A percentile compares a stretch with the other conserved stretches of the same genome.
Evolutionary conservation across 148 eudicot species (phyloP).

Genomic region (Simmondsia chinensis): DNA sequence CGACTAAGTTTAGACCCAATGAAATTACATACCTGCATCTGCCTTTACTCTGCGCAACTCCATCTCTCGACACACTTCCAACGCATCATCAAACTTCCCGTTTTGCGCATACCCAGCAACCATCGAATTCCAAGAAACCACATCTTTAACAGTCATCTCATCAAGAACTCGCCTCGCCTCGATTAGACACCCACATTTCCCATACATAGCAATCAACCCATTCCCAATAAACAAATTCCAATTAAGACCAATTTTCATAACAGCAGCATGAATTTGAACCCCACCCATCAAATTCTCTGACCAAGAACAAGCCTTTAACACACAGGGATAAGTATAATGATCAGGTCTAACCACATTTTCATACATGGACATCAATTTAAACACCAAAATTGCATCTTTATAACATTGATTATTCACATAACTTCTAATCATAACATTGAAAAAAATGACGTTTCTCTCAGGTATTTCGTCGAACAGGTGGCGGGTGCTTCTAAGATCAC

Average conservation of each 20-base stretch:
- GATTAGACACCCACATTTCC: slow-evolving; percentile 50
- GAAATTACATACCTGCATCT: too few relatives aligned
- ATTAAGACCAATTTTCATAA: slow-evolving; percentile 39
- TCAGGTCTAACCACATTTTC: slow-evolving; percentile 43
- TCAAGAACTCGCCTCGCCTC: slow-evolving; percentile 46
- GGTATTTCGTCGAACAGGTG: slow-evolving; percentile 63
- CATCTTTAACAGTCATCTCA: slow-evolving; percentile 51
- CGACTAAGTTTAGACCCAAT: too few relatives aligned
- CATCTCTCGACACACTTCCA: slow-evolving; percentile 62
- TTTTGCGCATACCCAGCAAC: slow-evolving; percentile 60
- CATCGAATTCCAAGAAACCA: slow-evolving; percentile 74
- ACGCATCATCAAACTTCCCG: slow-evolving; percentile 55
- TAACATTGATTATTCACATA: slow-evolving; percentile 46
- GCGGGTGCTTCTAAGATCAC: slow-evolving; percentile 39
- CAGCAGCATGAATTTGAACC: slow-evolving; percentile 43
- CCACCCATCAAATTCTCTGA: slow-evolving; percentile 43
- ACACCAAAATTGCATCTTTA: slow-evolving; percentile 40
- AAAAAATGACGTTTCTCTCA: slow-evolving; percentile 38
- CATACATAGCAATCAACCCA: slow-evolving; percentile 71
- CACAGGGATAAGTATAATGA: slow-evolving; percentile 73
- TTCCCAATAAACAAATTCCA: slow-evolving; percentile 49
- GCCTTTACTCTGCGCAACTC: slow-evolving; percentile 24
- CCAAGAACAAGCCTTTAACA: slow-evolving; percentile 61
- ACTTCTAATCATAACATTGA: slow-evolving; percentile 85
- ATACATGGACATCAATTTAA: slow-evolving; percentile 28